A percentile compares a stretch with the other conserved stretches of the same genome.
Evolutionary conservation across 805 yeast genomes (phyloP).

Genomic region (Monosporozyma yasuniensis): DNA sequence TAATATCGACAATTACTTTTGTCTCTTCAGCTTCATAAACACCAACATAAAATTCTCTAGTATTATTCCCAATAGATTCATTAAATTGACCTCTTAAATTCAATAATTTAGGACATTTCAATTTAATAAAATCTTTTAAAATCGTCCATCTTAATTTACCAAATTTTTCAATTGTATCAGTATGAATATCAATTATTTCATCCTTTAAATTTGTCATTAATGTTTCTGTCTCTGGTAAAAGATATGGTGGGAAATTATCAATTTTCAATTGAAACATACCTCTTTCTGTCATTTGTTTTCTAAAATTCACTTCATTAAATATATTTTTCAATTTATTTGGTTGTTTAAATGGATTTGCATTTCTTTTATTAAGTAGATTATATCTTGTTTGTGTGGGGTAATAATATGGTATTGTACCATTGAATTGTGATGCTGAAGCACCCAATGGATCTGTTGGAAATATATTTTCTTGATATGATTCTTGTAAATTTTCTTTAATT

Average conservation of each 20-base stretch:
- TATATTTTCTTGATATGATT: no score
- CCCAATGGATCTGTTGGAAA: no score
- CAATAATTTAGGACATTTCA: conserved; percentile 24
- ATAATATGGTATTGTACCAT: not conserved
- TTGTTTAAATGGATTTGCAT: conserved; percentile 12
- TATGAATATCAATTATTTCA: conserved; percentile 7
- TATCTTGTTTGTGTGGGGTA: not conserved
- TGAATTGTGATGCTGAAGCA: no score
- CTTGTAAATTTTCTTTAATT: not conserved
- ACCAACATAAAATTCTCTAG: conserved; percentile 31
- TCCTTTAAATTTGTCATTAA: not conserved
- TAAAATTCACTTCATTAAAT: conserved; percentile 27
- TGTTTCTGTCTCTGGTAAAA: conserved; percentile 18
- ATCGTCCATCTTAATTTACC: conserved; percentile 32
- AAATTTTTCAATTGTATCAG: conserved; percentile 20
- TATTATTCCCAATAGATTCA: conserved; percentile 12
- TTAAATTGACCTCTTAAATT: conserved; percentile 5
- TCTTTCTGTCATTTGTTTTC: conserved; percentile 30
- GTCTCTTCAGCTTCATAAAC: conserved; percentile 27
- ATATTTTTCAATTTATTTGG: conserved; percentile 24
- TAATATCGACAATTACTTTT: conserved; percentile 9
- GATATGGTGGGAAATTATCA: conserved; percentile 28
- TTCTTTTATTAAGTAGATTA: not conserved
- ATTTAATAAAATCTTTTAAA: conserved; percentile 31
- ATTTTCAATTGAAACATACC: conserved; percentile 28